A percentile compares a stretch with the other conserved stretches of the same genome.
phyloP scores from a whole-genome alignment of 768 basidiomycete species.

The Leucocoprinus sp. region DNA sequence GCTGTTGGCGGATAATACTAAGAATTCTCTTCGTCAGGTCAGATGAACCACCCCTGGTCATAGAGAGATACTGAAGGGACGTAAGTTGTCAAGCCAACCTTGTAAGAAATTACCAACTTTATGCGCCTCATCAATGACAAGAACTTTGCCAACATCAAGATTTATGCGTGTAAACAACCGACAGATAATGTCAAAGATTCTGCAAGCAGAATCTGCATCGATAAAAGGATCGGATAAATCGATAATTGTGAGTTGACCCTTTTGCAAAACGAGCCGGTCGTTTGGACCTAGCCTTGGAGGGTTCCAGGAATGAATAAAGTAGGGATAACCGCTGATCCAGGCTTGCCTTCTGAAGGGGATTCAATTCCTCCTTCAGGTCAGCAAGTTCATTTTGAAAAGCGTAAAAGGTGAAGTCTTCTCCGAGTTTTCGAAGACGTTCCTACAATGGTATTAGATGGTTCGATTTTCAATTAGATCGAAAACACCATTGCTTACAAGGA shows the following conservation, averaged over 20 bases:
- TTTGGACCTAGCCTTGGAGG: slow-evolving; percentile 2
- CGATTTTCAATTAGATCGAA: not conserved
- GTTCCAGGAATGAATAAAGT: slow-evolving; percentile 48
- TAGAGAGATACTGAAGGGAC: slow-evolving; percentile 47
- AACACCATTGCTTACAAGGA: slow-evolving; percentile 39
- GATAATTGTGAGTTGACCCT: slow-evolving; percentile 57
- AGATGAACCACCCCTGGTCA: slow-evolving; percentile 28
- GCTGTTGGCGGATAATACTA: slow-evolving; percentile 57
- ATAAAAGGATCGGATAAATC: slow-evolving; percentile 72
- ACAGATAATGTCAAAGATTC: slow-evolving; percentile 61
- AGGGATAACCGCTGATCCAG: slow-evolving; percentile 59
- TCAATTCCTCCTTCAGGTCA: slow-evolving; percentile 41
- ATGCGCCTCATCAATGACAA: slow-evolving; percentile 71
- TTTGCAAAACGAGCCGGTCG: slow-evolving; percentile 32
- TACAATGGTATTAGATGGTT: slow-evolving; percentile 15
- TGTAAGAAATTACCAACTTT: slow-evolving; percentile 34
- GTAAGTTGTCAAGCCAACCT: not conserved
- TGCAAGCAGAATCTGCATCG: slow-evolving; percentile 58
- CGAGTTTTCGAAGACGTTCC: slow-evolving; percentile 56
- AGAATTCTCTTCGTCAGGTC: slow-evolving; percentile 54
- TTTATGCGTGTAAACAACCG: slow-evolving; percentile 56
- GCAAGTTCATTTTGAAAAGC: slow-evolving; percentile 42
- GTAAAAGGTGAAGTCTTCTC: slow-evolving; percentile 46
- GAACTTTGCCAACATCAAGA: slow-evolving; percentile 55
- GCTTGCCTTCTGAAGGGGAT: slow-evolving; percentile 43